These are phyloP conservation scores for Stylosanthes scabra DNA, from an alignment of 331 rosid genomes.

Conservation along the genomic window DNA sequence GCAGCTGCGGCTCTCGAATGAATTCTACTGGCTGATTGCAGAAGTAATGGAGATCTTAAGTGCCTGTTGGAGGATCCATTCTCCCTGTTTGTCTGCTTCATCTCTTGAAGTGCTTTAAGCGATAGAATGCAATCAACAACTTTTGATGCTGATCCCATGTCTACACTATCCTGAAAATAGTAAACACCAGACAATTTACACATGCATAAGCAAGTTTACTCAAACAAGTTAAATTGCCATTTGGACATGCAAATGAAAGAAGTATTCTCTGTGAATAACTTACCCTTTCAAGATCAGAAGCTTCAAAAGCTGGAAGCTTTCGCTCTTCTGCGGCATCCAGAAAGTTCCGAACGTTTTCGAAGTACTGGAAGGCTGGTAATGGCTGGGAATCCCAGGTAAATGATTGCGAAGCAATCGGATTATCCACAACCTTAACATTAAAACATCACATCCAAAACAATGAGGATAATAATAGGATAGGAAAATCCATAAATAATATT, in stretches of 20 bases:
- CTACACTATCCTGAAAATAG: slow-evolving; percentile 74
- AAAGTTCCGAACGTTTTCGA: slow-evolving; percentile 92
- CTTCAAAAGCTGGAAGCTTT: slow-evolving; percentile 87
- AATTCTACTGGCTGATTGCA: slow-evolving; percentile 59
- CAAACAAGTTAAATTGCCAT: slow-evolving; percentile 9
- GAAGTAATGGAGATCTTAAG: slow-evolving; percentile 68
- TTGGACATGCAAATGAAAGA: neutral
- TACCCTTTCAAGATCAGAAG: slow-evolving; percentile 95
- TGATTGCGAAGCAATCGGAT: slow-evolving; percentile 57
- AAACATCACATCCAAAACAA: neutral
- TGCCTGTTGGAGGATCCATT: slow-evolving; percentile 57
- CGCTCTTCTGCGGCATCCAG: slow-evolving; percentile 71
- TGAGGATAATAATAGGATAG: neutral
- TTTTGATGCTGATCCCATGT: slow-evolving; percentile 70
- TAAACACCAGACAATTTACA: slow-evolving; percentile 31
- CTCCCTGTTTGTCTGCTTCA: slow-evolving; percentile 56
- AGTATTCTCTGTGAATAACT: slow-evolving; percentile 1
- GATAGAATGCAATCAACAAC: slow-evolving; percentile 89
- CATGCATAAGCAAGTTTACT: slow-evolving; percentile 2
- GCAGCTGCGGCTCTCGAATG: slow-evolving; percentile 59
- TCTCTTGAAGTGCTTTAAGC: slow-evolving; percentile 74
- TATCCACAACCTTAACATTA: slow-evolving; percentile 78
- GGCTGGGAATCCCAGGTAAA: slow-evolving; percentile 74
- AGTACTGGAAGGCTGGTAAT: slow-evolving; percentile 92
- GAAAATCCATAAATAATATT: neutral